Conservation (phyloP, 2,329 filamentous ascomycete species). For the Thielaviopsis musarum region DNA sequence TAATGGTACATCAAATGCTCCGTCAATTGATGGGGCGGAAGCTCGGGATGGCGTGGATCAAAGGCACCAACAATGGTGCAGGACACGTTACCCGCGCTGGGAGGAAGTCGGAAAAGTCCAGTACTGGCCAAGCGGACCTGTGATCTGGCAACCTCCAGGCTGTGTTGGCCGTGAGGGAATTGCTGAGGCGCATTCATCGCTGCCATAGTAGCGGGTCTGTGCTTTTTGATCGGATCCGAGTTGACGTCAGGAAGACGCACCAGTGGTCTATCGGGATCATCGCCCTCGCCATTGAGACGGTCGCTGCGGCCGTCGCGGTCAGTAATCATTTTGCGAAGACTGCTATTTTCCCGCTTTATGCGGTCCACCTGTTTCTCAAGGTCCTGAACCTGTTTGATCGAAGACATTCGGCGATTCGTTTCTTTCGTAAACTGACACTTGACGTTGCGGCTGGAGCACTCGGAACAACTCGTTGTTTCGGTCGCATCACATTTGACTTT, state of each 20-base stretch:
- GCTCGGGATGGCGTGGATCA: constrained; percentile 38
- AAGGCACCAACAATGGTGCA: constrained; percentile 19
- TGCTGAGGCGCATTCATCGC: constrained; percentile 10
- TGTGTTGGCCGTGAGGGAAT: constrained; percentile 9
- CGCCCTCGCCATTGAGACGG: constrained; percentile 28
- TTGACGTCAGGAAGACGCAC: constrained; percentile 7
- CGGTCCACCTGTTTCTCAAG: constrained; percentile 78
- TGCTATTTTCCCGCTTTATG: constrained; percentile 63
- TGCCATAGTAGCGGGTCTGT: constrained; percentile 10
- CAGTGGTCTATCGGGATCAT: constrained; percentile 30
- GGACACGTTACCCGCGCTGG: constrained; percentile 11
- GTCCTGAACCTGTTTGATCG: constrained; percentile 97
- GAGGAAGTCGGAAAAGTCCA: constrained; percentile 11
- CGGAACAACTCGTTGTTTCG: constrained; percentile 88
- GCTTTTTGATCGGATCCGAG: constrained; percentile 10
- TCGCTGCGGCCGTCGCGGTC: constrained; percentile 34
- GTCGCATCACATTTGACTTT: constrained; percentile 89
- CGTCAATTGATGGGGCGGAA: constrained; percentile 53
- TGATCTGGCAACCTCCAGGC: constrained; percentile 10
- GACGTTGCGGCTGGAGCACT: constrained; percentile 90
- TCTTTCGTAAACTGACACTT: constrained; percentile 99
- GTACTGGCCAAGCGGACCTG: constrained; percentile 11
- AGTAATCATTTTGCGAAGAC: constrained; percentile 48
- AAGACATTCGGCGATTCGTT: constrained; percentile 96
- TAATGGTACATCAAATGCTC: constrained; percentile 64